Conservation (phyloP, 2,329 filamentous ascomycete genomes). For the Paramyrothecium roridum region DNA sequence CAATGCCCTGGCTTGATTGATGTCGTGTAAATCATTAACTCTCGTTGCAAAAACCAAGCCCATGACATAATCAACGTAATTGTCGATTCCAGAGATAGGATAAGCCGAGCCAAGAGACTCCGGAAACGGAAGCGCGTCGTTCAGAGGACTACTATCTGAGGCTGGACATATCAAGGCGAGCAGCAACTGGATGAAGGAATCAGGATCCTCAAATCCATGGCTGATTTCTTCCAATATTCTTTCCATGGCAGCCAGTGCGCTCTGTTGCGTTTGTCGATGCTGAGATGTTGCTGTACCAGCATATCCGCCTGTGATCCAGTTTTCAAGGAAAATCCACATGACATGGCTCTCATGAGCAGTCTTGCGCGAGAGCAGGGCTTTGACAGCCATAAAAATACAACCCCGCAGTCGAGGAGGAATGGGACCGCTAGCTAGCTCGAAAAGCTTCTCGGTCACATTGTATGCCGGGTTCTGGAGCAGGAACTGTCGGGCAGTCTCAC, state of each 20-base stretch:
- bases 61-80: slow-evolving; percentile 88
- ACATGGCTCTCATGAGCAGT: slow-evolving; percentile 61
- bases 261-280: slow-evolving; percentile 25
- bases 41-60: slow-evolving; percentile 72
- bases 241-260: slow-evolving; percentile 48
- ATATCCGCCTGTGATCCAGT: slow-evolving; percentile 68
- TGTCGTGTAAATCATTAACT: slow-evolving; percentile 61
- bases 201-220: slow-evolving; percentile 78
- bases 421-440: slow-evolving; percentile 73
- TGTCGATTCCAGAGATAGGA: slow-evolving; percentile 79
- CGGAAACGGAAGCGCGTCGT: slow-evolving; percentile 80
- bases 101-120: slow-evolving; percentile 76
- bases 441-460: slow-evolving; percentile 69
- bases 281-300: slow-evolving; percentile 30
- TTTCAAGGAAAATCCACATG: slow-evolving; percentile 80
- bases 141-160: slow-evolving; percentile 56
- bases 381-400: slow-evolving; percentile 76
- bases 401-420: slow-evolving; percentile 77
- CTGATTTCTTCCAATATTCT: slow-evolving; percentile 72
- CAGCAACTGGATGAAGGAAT: slow-evolving; percentile 78
- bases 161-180: slow-evolving; percentile 68
- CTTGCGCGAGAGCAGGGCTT: slow-evolving; percentile 74
- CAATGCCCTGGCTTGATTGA: slow-evolving; percentile 68
- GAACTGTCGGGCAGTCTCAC: slow-evolving; percentile 67
- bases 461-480: slow-evolving; percentile 64